phyloP scores from a whole-genome alignment of 2,329 filamentous ascomycete species.

The Trichoderma sp. region DNA sequence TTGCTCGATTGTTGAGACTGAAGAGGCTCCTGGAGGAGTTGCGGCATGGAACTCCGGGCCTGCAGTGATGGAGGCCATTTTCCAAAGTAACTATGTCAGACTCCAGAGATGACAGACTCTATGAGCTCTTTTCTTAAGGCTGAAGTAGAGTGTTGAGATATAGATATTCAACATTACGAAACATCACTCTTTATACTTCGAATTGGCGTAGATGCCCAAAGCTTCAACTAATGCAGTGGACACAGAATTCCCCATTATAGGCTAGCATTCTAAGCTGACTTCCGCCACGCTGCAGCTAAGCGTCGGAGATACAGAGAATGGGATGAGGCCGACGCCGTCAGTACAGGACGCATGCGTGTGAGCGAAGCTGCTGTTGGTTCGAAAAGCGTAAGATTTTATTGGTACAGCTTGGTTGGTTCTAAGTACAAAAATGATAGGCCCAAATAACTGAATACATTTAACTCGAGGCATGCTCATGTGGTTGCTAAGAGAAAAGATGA shows the following conservation, averaged over 20 bases:
- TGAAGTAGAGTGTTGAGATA: too few species aligned
- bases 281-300: neutral
- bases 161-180: neutral
- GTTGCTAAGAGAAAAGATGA: too few species aligned
- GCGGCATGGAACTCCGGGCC: neutral
- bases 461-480: too few species aligned
- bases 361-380: neutral
- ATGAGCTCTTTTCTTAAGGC: too few species aligned
- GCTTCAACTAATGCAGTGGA: neutral
- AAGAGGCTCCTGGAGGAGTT: conserved; percentile 1
- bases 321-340: neutral
- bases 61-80: neutral
- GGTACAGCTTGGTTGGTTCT: neutral
- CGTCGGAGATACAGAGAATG: neutral
- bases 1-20: neutral
- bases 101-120: too few species aligned
- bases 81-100: neutral
- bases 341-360: neutral
- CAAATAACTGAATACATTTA: neutral
- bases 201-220: neutral
- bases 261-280: neutral
- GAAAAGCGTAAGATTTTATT: neutral
- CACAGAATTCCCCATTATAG: neutral
- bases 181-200: neutral
- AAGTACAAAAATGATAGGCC: neutral